Evolutionary conservation across 768 basidiomycete genomes (phyloP), one percentile per base, ranked within the genome.

Genomic region (Lactarius tabidus): DNA sequence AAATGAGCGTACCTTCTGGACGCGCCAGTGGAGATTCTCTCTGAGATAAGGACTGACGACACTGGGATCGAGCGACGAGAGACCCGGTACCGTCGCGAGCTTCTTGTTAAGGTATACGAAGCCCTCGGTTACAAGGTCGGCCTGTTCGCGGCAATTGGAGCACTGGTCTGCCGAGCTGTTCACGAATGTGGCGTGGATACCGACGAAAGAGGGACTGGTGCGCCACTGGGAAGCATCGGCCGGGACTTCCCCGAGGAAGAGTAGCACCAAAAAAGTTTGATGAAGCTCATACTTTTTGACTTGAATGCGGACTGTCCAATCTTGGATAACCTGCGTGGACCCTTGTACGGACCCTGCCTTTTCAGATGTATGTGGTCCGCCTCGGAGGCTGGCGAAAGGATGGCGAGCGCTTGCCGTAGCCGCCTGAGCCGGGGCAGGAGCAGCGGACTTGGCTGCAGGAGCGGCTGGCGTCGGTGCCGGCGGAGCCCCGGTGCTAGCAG

Each of bases 161-260:
- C 82, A 82, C 9, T 72, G 72, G 6, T 72, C 75, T 23, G 72
- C 59, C 38, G 61, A 36, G 56, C 67, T 71, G 60, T 76, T 79
- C 33, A 79, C 80, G 69, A 83, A 83, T 23, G 76, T 78, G 63
- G 75, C 71, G 70, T 80, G 78, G 1, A 77, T 72, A 23, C 81
- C 83, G 45, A 82, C 79, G 66, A 78, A 78, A 59, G 73, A 71
- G 2, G 72, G 65, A 64, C 73, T 71, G 8, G 69, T 62, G 52
- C 69, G 72, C 81, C 81, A 83, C 18, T 78, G 67, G 8, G 65
- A 63, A 7, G 76, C 72, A 57, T 82, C 75, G 26, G 71, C 74
- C 17, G 78, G 78, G 18, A 78, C 77, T 6, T 64, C 66, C 2
- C 81, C 82, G 8, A 85, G 72, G 79, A 84, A 84, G 58, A 85